A percentile compares a stretch with the other conserved stretches of the same genome.
Evolutionary conservation across 2,329 filamentous ascomycete genomes (phyloP).

Genomic region (Botrytis cinerea): DNA sequence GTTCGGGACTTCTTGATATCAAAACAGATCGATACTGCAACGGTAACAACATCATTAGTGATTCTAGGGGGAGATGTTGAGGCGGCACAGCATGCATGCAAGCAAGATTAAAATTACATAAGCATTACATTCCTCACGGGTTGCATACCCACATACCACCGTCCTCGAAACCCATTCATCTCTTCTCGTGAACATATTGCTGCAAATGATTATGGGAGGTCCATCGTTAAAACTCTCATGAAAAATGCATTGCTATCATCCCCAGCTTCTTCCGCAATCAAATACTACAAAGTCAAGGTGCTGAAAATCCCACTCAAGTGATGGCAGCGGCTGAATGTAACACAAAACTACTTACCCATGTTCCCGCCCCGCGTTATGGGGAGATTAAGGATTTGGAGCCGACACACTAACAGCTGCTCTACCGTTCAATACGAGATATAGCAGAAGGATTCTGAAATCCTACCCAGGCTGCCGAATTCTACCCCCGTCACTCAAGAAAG

Average conservation of each 20-base stretch:
- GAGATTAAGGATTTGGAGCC: background rate
- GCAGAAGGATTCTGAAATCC: background rate
- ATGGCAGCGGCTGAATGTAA: constrained; percentile 6
- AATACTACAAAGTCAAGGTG: background rate
- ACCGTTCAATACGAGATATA: background rate
- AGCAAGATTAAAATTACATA: background rate
- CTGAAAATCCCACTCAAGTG: background rate
- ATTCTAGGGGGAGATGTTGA: background rate
- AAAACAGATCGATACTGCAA: background rate
- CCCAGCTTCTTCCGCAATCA: background rate
- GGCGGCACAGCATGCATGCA: background rate
- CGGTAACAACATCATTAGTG: background rate
- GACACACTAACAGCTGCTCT: background rate
- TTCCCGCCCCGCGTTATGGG: background rate
- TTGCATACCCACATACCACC: background rate
- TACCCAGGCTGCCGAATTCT: constrained; percentile 4
- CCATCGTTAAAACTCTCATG: background rate
- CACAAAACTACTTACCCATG: background rate
- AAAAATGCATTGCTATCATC: background rate
- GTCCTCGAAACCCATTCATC: background rate
- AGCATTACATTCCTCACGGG: background rate
- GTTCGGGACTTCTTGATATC: background rate
- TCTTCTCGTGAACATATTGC: too few species aligned
- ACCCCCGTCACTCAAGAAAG: background rate
- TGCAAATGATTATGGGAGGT: too few species aligned